Evolutionary conservation across 495 filamentous ascomycete species (phyloP).

Genomic region (Xanthoparmelia taractica): DNA sequence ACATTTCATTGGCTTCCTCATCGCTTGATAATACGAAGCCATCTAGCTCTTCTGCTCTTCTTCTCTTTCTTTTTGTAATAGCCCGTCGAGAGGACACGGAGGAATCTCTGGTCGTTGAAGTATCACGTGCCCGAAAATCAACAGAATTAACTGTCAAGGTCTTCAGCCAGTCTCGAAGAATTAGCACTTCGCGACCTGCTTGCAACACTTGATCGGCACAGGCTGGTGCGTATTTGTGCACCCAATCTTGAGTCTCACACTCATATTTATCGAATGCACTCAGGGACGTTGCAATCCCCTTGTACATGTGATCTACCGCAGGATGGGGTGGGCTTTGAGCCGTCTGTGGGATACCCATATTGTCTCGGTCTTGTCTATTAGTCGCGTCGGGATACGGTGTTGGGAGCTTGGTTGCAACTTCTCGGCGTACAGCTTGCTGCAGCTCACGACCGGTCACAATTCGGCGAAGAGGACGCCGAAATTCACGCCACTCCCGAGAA

Average conservation of each 20-base stretch:
- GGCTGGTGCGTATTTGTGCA: constrained; percentile 77
- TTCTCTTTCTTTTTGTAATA: constrained; percentile 58
- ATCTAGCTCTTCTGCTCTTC: constrained; percentile 62
- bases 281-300: constrained; percentile 49
- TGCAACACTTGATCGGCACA: constrained; percentile 69
- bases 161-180: constrained; percentile 80
- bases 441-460: constrained; percentile 30
- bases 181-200: constrained; percentile 55
- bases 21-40: constrained; percentile 82
- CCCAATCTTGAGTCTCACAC: constrained; percentile 70
- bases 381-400: background rate
- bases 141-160: constrained; percentile 66
- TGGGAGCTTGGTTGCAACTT: constrained; percentile 8
- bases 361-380: background rate
- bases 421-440: constrained; percentile 27
- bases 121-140: constrained; percentile 46
- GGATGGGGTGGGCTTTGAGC: constrained; percentile 36
- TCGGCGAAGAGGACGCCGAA: constrained; percentile 29
- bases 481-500: constrained; percentile 20
- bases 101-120: constrained; percentile 39
- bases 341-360: constrained; percentile 3
- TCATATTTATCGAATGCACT: constrained; percentile 73
- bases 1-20: constrained; percentile 70
- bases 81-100: constrained; percentile 32
- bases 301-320: constrained; percentile 53